Evolutionary conservation across 768 basidiomycete genomes (phyloP).

Genomic region (Amyloporia xantha): DNA sequence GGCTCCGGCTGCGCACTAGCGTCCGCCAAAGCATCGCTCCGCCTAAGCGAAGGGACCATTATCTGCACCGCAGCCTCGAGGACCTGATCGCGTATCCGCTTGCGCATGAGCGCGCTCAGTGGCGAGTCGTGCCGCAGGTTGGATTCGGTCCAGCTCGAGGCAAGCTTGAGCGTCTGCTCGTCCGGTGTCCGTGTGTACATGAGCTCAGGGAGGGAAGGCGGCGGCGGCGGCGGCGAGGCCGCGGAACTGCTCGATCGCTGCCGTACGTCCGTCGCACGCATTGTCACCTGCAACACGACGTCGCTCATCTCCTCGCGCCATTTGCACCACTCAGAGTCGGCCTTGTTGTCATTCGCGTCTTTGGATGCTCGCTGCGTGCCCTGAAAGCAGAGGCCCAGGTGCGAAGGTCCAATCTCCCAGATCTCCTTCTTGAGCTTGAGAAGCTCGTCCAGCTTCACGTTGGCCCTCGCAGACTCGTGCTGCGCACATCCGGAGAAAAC

Average conservation of each 20-base stretch:
- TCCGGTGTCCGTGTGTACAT: slow-evolving; percentile 37
- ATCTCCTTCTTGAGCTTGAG: slow-evolving; percentile 67
- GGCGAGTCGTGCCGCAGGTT: slow-evolving; percentile 58
- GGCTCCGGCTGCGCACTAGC: slow-evolving; percentile 12
- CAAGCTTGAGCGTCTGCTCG: slow-evolving; percentile 47
- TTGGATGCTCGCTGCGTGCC: slow-evolving; percentile 12
- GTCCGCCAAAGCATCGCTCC: slow-evolving; percentile 7
- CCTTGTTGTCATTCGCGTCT: slow-evolving; percentile 6
- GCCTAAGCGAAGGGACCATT: slow-evolving; percentile 19
- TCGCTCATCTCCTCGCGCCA: slow-evolving; percentile 55
- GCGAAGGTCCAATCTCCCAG: slow-evolving; percentile 56
- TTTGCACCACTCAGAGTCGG: slow-evolving; percentile 38
- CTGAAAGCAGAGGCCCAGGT: slow-evolving; percentile 50
- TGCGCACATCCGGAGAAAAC: slow-evolving; percentile 36
- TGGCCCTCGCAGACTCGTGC: slow-evolving; percentile 19
- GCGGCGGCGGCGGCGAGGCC: slow-evolving; percentile 3
- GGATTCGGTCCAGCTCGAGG: slow-evolving; percentile 64
- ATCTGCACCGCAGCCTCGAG: slow-evolving; percentile 17
- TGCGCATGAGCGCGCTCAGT: slow-evolving; percentile 53
- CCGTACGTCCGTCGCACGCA: slow-evolving; percentile 49
- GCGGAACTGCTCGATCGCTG: slow-evolving; percentile 6
- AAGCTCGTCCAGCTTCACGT: slow-evolving; percentile 43
- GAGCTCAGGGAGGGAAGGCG: slow-evolving; percentile 11
- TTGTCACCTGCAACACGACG: slow-evolving; percentile 70
- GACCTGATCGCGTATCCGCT: slow-evolving; percentile 36